Percentiles rank a stretch among this genome's conserved stretches.
phyloP scores from a whole-genome alignment of 768 basidiomycete genomes.

The Boletus reticuloceps region DNA sequence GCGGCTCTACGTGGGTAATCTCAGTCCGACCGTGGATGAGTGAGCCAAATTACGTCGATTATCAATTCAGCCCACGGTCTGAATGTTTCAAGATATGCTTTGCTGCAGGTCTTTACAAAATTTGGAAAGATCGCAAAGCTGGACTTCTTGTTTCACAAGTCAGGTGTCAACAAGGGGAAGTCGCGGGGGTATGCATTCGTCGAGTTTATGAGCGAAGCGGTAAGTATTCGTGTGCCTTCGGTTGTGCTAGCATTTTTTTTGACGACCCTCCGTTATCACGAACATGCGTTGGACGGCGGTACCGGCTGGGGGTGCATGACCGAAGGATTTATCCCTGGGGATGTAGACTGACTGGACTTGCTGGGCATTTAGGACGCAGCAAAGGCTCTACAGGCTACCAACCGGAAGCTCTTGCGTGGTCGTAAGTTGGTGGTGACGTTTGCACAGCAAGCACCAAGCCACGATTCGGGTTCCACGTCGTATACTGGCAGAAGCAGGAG shows the following conservation, averaged over 20 bases:
- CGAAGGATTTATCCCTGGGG: slow-evolving; percentile 15
- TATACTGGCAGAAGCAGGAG: slow-evolving; percentile 38
- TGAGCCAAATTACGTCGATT: slow-evolving; percentile 34
- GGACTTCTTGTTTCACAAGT: slow-evolving; percentile 95
- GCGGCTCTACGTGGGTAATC: slow-evolving; percentile 86
- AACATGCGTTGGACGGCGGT: slow-evolving; percentile 19
- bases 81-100: slow-evolving; percentile 59
- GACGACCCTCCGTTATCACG: slow-evolving; percentile 24
- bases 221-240: slow-evolving; percentile 45
- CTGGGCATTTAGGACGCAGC: slow-evolving; percentile 69
- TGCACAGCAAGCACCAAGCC: slow-evolving; percentile 76
- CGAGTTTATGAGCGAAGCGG: slow-evolving; percentile 76
- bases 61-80: slow-evolving; percentile 1
- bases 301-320: slow-evolving; percentile 14
- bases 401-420: slow-evolving; percentile 83
- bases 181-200: slow-evolving; percentile 95
- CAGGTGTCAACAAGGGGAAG: slow-evolving; percentile 84
- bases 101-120: slow-evolving; percentile 88
- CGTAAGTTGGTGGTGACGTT: slow-evolving; percentile 88
- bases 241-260: slow-evolving; percentile 20
- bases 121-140: slow-evolving; percentile 91
- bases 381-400: slow-evolving; percentile 67
- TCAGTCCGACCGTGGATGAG: slow-evolving; percentile 87
- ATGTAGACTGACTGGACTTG: slow-evolving; percentile 18
- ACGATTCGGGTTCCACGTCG: slow-evolving; percentile 28